Percentiles rank a stretch among this genome's conserved stretches.
Conservation (phyloP, 2,329 filamentous ascomycete genomes). For the Fusarium protoensiforme region DNA sequence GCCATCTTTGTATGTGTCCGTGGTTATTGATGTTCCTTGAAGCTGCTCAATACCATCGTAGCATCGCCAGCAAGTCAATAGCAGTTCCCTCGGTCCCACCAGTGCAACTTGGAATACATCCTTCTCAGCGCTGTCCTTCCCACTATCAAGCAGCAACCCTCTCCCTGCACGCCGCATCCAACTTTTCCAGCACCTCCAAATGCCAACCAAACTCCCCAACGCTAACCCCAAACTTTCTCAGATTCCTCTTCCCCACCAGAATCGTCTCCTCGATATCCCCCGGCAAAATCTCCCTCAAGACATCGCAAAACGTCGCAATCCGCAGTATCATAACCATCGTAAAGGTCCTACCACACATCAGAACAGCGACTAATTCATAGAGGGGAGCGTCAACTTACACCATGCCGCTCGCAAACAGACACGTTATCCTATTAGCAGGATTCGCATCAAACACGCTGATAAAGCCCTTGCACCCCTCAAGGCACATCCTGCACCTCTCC, state of each 20-base stretch:
- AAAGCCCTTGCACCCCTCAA: slow-evolving; percentile 39
- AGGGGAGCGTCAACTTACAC: slow-evolving; percentile 31
- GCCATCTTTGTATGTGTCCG: not conserved
- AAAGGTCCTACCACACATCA: not conserved
- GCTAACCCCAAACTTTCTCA: not conserved
- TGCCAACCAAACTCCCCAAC: slow-evolving; percentile 18
- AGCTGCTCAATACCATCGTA: not conserved
- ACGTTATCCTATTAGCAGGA: slow-evolving; percentile 39
- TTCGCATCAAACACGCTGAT: slow-evolving; percentile 44
- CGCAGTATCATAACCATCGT: slow-evolving; percentile 41
- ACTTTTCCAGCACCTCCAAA: not conserved
- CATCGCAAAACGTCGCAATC: slow-evolving; percentile 34
- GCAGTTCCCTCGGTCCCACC: not conserved
- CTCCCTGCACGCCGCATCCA: not conserved
- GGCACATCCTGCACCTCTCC: slow-evolving; percentile 35
- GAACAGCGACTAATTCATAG: not conserved
- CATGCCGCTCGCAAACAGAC: slow-evolving; percentile 45
- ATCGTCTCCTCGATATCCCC: slow-evolving; percentile 10
- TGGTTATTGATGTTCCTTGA: not conserved
- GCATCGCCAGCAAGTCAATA: not conserved
- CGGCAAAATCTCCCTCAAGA: not conserved
- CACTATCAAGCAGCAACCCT: not conserved
- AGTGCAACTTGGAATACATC: not conserved
- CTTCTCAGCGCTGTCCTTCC: not conserved
- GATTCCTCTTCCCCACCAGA: not conserved